Evolutionary conservation across 129 eudicot genomes (phyloP).

Genomic region (Pulicaria dysenterica): DNA sequence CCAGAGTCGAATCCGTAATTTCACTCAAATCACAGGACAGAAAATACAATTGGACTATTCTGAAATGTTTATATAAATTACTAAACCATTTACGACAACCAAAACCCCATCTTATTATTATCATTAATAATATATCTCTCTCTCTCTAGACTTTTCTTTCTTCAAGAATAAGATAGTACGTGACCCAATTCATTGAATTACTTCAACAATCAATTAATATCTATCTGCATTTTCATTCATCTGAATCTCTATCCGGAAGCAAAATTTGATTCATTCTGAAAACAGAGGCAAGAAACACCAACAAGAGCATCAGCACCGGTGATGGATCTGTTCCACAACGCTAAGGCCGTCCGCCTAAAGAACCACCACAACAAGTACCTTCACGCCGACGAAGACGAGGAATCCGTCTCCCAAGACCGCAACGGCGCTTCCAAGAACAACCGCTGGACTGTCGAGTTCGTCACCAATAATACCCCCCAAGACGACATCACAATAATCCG

Average conservation of each 20-base stretch:
- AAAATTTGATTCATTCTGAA: not conserved
- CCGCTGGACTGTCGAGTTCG: slow-evolving; percentile 72
- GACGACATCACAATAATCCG: slow-evolving; percentile 49
- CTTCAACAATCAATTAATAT: not conserved
- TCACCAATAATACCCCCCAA: not conserved
- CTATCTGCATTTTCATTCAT: not conserved
- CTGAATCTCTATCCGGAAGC: not conserved
- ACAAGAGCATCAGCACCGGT: slow-evolving; percentile 9
- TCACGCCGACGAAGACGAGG: slow-evolving; percentile 73
- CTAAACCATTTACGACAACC: no score
- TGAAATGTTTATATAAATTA: no score
- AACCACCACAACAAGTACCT: slow-evolving; percentile 70
- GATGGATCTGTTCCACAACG: slow-evolving; percentile 66
- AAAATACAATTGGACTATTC: no score
- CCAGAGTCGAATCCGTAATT: no score
- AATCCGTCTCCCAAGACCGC: slow-evolving; percentile 66
- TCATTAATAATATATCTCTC: no score
- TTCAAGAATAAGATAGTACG: no score
- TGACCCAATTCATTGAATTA: no score
- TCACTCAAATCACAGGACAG: no score
- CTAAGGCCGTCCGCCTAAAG: slow-evolving; percentile 68
- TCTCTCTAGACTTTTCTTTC: no score
- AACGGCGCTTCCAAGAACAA: slow-evolving; percentile 56
- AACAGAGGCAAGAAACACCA: slow-evolving; percentile 20
- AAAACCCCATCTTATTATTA: no score